phyloP scores from a whole-genome alignment of 495 filamentous ascomycete species.

The Hypomontagnella monticulosa region DNA sequence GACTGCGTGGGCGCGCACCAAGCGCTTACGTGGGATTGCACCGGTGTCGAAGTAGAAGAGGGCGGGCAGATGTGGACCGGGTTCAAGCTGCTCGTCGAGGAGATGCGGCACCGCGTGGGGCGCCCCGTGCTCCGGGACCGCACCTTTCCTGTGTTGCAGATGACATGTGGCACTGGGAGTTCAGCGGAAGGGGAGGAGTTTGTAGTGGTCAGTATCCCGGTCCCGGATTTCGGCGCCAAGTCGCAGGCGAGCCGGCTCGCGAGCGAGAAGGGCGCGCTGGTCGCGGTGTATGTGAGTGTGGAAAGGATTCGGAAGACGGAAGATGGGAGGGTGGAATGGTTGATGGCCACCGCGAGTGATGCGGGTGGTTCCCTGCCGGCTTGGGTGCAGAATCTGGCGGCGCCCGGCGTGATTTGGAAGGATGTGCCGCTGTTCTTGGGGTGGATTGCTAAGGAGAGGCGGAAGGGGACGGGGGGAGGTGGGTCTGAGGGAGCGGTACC shows the following conservation, averaged over 20 bases:
- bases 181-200: slow-evolving; percentile 52
- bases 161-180: slow-evolving; percentile 43
- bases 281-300: slow-evolving; percentile 67
- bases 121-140: slow-evolving; percentile 62
- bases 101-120: slow-evolving; percentile 62
- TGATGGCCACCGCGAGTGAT: slow-evolving; percentile 77
- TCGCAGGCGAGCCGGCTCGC: slow-evolving; percentile 47
- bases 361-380: slow-evolving; percentile 71
- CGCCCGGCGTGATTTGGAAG: slow-evolving; percentile 71
- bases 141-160: slow-evolving; percentile 64
- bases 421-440: slow-evolving; percentile 75
- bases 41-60: slow-evolving; percentile 49
- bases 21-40: slow-evolving; percentile 64
- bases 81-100: slow-evolving; percentile 60
- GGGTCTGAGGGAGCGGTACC: slow-evolving; percentile 4
- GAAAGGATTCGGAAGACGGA: slow-evolving; percentile 62
- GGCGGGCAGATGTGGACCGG: slow-evolving; percentile 55
- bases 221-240: slow-evolving; percentile 50
- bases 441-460: slow-evolving; percentile 63
- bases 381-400: slow-evolving; percentile 72
- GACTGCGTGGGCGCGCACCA: slow-evolving; percentile 65
- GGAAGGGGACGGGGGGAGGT: slow-evolving; percentile 25
- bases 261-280: slow-evolving; percentile 55
- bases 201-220: slow-evolving; percentile 64
- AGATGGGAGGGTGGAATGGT: slow-evolving; percentile 64